phyloP scores from a whole-genome alignment of 2,329 filamentous ascomycete species.

The Cladophialophora immunda region DNA sequence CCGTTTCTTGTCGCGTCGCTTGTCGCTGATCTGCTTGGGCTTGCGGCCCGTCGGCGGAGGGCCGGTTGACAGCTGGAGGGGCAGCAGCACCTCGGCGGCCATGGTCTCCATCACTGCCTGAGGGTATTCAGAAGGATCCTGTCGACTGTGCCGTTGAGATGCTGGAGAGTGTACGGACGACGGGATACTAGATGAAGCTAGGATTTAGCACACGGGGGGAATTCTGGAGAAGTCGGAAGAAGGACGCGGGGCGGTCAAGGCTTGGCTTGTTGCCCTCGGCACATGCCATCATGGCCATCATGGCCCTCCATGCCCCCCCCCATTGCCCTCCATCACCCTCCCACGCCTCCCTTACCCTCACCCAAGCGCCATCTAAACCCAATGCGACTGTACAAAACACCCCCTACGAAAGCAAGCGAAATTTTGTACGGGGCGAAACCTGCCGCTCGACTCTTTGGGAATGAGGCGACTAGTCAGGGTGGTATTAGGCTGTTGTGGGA shows the following conservation, averaged over 20 bases:
- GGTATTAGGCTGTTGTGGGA: neutral
- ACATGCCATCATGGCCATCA: conserved; percentile 2
- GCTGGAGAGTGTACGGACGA: neutral
- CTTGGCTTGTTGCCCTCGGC: conserved; percentile 1
- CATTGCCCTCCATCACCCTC: neutral
- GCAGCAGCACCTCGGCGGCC: neutral
- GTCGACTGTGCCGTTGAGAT: neutral
- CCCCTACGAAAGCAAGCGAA: conserved; percentile 1
- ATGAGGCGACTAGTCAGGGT: neutral
- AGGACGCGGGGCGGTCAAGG: neutral
- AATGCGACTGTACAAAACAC: neutral
- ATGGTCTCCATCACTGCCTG: conserved; percentile 9
- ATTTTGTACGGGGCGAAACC: conserved; percentile 1
- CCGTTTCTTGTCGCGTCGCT: conserved; percentile 17
- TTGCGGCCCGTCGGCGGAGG: neutral
- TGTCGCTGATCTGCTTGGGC: conserved; percentile 11
- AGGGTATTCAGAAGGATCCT: neutral
- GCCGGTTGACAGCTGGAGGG: neutral
- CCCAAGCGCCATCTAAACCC: neutral
- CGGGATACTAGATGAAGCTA: conserved; percentile 7
- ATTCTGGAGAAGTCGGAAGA: conserved; percentile 9
- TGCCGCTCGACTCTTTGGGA: neutral
- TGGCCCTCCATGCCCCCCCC: neutral
- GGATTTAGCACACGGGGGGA: conserved; percentile 9
- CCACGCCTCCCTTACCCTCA: neutral